Evolutionary conservation across 2,329 filamentous ascomycete species (phyloP), one percentile per base, ranked within the genome.

Genomic region (Botrytis hyacinthi): DNA sequence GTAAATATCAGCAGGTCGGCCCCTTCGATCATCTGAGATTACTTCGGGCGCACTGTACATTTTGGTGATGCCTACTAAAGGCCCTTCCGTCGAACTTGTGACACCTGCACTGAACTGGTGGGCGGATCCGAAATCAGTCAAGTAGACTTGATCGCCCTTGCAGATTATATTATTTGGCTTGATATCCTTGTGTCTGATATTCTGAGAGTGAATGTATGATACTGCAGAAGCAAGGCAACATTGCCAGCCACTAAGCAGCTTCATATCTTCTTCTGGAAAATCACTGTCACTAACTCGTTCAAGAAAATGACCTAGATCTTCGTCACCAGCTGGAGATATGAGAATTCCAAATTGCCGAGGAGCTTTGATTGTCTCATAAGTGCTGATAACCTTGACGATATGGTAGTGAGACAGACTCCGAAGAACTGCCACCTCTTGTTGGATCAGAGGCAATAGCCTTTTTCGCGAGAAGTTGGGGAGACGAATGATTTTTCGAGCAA

Each of bases 41-140:
- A 77, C 75, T 70, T 76, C 75, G 1, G 76, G 75, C 14, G 75
- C 75, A 67, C 75, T 74, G 63, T 77, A 77, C 71, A 75, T 75
- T 44, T 73, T 75, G 20, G 76, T 77, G 18, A 75, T 75, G 9
- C 74, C 74, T 4, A 73, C 68, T 29, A 72, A 61, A 71, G 70
- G 70, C 0, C 75, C 75, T 40, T 76, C 74, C 3, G 76, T 76
- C 29, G 73, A 72, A 63, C 76, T 77, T 46, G 73, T 76, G 14
- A 73, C 63, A 14, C 74, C 75, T 14, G 60, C 66, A 65, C 66
- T 76, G 40, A 76, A 74, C 35, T 76, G 69, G 68, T 73, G 71
- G 10, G 76, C 74, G 4, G 74, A 74, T 22, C 76, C 76, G 37
- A 75, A 77, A 44, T 77, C 76, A 2, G 76, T 76, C n/a, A 77